phyloP scores from a whole-genome alignment of 192 early-diverging fungal species.

The Rhizophagus clarus region DNA sequence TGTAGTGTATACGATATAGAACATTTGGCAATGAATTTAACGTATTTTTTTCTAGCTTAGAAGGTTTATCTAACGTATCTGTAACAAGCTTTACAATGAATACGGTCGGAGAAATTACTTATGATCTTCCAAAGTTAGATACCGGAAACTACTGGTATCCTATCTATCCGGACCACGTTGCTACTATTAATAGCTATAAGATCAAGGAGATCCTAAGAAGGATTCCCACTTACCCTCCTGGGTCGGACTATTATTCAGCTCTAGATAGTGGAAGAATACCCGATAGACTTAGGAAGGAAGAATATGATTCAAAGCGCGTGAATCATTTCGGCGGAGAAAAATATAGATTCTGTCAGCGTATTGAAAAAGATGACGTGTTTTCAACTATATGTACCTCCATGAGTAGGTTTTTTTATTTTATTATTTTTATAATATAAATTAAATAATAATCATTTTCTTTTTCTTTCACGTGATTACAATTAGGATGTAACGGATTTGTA shows the following conservation, averaged over 20 bases:
- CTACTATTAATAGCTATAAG: background rate
- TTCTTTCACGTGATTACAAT: background rate
- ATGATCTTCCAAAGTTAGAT: slow-evolving; percentile 24
- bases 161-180: slow-evolving; percentile 18
- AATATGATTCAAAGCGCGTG: slow-evolving; percentile 8
- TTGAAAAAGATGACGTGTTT: slow-evolving; percentile 6
- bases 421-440: background rate
- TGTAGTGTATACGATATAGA: background rate
- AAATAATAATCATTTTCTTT: background rate
- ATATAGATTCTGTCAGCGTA: slow-evolving; percentile 26
- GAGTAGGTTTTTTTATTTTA: slow-evolving; percentile 14
- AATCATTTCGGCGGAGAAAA: background rate
- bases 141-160: slow-evolving; percentile 24
- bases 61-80: background rate
- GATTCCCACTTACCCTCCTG: background rate
- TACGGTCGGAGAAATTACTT: slow-evolving; percentile 1
- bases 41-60: background rate
- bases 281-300: background rate
- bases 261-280: background rate
- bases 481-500: slow-evolving; percentile 13
- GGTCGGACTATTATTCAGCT: slow-evolving; percentile 19
- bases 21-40: background rate
- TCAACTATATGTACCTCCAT: slow-evolving; percentile 22
- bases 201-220: slow-evolving; percentile 11
- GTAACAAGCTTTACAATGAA: background rate